phyloP scores from a whole-genome alignment of 2,329 filamentous ascomycete species.

The Nothophaeocryptopus gaeumannii region DNA sequence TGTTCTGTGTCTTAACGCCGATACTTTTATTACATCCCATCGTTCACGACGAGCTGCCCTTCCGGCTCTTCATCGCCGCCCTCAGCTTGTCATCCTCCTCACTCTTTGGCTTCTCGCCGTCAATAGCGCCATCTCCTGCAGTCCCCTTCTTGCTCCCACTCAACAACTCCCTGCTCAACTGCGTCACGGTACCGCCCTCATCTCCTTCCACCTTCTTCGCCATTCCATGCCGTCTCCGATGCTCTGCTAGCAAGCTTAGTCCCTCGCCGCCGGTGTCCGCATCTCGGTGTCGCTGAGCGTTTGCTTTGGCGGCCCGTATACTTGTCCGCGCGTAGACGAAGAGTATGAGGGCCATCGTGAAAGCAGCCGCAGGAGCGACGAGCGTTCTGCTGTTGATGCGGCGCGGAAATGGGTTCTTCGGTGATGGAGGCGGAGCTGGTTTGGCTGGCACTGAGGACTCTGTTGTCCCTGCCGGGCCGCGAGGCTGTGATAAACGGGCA shows the following conservation, averaged over 20 bases:
- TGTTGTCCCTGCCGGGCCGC: conserved; percentile 42
- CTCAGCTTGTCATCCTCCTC: conserved; percentile 12
- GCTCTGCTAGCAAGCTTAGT: conserved; percentile 53
- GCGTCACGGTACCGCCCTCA: conserved; percentile 37
- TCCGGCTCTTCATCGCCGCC: conserved; percentile 2
- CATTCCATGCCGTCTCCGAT: conserved; percentile 51
- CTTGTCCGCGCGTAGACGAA: conserved; percentile 63
- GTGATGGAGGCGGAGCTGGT: conserved; percentile 34
- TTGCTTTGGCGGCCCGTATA: conserved; percentile 64
- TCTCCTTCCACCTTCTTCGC: conserved; percentile 46
- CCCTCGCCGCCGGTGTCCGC: conserved; percentile 54
- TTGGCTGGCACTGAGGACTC: conserved; percentile 38
- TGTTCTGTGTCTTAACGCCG: no score
- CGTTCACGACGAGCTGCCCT: no score
- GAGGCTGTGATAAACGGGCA: conserved; percentile 46
- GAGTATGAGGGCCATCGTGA: conserved; percentile 60
- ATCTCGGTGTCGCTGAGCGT: conserved; percentile 59
- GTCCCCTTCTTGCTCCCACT: conserved; percentile 29
- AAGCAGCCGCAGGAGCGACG: conserved; percentile 60
- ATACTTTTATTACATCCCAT: no score
- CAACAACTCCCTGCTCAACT: conserved; percentile 32
- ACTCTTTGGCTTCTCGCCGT: not conserved
- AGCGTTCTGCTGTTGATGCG: conserved; percentile 43
- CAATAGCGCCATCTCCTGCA: conserved; percentile 6
- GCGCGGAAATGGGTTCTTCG: conserved; percentile 30